phyloP scores from a whole-genome alignment of 176 grass and related monocot species.

The Oryza nivara region DNA sequence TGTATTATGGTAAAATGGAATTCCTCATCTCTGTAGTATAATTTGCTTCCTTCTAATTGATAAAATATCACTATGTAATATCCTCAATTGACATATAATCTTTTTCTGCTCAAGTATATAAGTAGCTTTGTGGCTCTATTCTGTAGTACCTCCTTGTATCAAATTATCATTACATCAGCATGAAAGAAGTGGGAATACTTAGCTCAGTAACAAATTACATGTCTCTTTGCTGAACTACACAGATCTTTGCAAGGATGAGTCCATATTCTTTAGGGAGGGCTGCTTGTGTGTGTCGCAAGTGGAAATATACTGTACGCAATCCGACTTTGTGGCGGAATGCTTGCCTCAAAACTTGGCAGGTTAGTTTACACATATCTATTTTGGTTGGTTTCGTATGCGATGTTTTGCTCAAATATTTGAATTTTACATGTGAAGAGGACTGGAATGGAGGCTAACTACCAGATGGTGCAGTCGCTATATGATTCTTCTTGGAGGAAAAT shows the following conservation, averaged over 20 bases:
- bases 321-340: slow-evolving; percentile 77
- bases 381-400: slow-evolving; percentile 15
- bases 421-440: slow-evolving; percentile 54
- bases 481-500: slow-evolving; percentile 98
- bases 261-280: slow-evolving; percentile 87
- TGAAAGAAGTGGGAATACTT: slow-evolving; percentile 17
- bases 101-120: slow-evolving; percentile 10
- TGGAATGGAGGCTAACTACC: slow-evolving; percentile 77
- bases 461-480: slow-evolving; percentile 64
- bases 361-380: slow-evolving; percentile 39
- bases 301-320: slow-evolving; percentile 90
- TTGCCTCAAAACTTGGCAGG: slow-evolving; percentile 94
- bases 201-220: slow-evolving; percentile 7
- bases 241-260: slow-evolving; percentile 87
- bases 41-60: background rate
- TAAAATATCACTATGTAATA: slow-evolving; percentile 27
- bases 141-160: slow-evolving; percentile 12
- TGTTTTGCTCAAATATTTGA: slow-evolving; percentile 38
- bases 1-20: background rate
- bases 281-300: slow-evolving; percentile 84
- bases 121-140: background rate
- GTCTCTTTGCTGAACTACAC: slow-evolving; percentile 25
- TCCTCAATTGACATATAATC: slow-evolving; percentile 1
- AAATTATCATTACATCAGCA: slow-evolving; percentile 22
- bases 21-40: slow-evolving; percentile 7